These are phyloP conservation scores for Coemansia sp. DNA, from an alignment of 192 early-diverging fungal species.

Conservation along the genomic window DNA sequence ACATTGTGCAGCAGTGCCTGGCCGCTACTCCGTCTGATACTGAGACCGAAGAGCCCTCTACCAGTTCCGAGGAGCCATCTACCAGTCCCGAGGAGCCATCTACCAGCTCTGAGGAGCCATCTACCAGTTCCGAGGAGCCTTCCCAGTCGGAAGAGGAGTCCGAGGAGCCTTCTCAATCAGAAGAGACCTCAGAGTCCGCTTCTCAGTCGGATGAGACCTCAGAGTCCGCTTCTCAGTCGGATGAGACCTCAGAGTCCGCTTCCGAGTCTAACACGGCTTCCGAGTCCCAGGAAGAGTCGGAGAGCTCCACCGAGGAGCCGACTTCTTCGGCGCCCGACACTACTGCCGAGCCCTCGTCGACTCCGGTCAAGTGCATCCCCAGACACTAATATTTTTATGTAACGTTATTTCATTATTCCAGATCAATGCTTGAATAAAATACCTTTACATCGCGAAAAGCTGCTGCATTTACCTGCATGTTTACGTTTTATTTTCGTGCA, in stretches of 20 bases:
- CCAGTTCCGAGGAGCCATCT: neutral
- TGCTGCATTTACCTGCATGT: too few relatives aligned
- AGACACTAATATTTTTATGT: conserved; percentile 13
- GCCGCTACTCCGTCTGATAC: conserved; percentile 6
- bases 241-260: too few relatives aligned
- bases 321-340: conserved; percentile 3
- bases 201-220: neutral
- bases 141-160: conserved; percentile 6
- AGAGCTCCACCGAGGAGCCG: neutral
- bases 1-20: conserved; percentile 28
- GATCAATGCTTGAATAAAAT: too few relatives aligned
- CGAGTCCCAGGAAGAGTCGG: too few relatives aligned
- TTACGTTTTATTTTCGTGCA: too few relatives aligned
- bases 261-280: too few relatives aligned
- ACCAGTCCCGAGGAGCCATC: conserved; percentile 3
- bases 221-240: too few relatives aligned
- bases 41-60: neutral
- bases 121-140: conserved; percentile 6
- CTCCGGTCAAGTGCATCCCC: conserved; percentile 33
- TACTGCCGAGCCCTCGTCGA: conserved; percentile 10
- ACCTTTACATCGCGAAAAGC: too few relatives aligned
- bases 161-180: neutral
- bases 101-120: conserved; percentile 7
- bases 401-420: too few relatives aligned
- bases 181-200: neutral